phyloP scores from a whole-genome alignment of 2,329 filamentous ascomycete genomes.

The Colletotrichum sp. region DNA sequence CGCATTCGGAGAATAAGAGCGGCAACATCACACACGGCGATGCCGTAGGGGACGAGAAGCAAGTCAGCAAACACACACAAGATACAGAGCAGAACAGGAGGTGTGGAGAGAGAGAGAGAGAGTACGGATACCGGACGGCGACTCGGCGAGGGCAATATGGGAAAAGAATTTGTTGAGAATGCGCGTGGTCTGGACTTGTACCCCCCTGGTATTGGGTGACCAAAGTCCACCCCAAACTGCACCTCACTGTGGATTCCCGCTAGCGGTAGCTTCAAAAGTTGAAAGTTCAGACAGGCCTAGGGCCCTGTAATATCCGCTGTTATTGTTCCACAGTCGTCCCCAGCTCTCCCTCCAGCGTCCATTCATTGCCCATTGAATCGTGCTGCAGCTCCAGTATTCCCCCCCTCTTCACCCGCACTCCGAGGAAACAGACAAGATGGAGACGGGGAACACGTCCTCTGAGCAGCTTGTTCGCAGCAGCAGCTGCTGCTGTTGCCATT shows the following conservation, averaged over 20 bases:
- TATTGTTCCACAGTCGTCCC: conserved; percentile 8
- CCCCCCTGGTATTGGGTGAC: conserved; percentile 12
- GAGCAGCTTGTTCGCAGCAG: neutral
- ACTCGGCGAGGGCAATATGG: conserved; percentile 4
- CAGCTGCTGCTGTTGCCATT: neutral
- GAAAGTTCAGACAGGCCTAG: neutral
- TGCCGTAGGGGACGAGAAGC: neutral
- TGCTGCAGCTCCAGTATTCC: neutral
- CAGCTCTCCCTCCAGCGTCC: neutral
- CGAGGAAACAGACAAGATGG: neutral
- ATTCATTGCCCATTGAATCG: neutral
- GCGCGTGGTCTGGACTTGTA: conserved; percentile 19
- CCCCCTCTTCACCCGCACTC: neutral
- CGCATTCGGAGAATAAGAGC: conserved; percentile 2
- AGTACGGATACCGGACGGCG: neutral
- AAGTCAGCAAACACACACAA: neutral
- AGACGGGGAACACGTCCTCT: neutral
- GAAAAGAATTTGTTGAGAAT: conserved; percentile 22
- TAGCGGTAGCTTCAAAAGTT: conserved; percentile 5
- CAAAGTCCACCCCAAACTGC: neutral
- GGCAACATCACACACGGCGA: conserved; percentile 2
- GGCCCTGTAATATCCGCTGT: conserved; percentile 14
- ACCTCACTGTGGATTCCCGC: conserved; percentile 9
- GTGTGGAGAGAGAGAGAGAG: neutral
- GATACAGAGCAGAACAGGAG: neutral